Conservation (phyloP, 2,329 filamentous ascomycete genomes). For the Microcyclospora tardicrescens region DNA sequence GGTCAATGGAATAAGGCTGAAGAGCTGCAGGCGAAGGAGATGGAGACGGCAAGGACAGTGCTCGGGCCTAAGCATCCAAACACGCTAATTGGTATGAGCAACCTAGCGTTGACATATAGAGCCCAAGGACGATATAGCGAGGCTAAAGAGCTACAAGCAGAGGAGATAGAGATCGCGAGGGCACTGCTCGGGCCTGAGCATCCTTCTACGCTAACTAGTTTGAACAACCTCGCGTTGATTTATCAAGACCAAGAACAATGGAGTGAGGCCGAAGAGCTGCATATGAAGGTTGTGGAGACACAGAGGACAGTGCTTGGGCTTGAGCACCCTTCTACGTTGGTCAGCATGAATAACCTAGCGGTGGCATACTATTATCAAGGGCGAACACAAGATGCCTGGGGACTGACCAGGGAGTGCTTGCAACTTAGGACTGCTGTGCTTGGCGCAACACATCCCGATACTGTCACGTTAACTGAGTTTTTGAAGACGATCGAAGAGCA, state of each 20-base stretch:
- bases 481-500: too few species aligned
- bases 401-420: too few species aligned
- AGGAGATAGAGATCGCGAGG: too few species aligned
- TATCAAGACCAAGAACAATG: background rate
- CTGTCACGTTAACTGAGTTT: too few species aligned
- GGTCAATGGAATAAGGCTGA: slow-evolving; percentile 3
- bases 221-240: slow-evolving; percentile 2
- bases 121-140: slow-evolving; percentile 2
- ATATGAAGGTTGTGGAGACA: too few species aligned
- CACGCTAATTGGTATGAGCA: slow-evolving; percentile 4
- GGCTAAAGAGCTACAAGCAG: slow-evolving; percentile 4
- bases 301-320: slow-evolving; percentile 2
- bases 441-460: too few species aligned
- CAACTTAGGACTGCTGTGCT: too few species aligned
- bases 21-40: background rate
- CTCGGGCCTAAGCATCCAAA: slow-evolving; percentile 4
- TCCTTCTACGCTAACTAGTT: slow-evolving; percentile 4
- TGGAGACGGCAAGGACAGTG: background rate
- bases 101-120: slow-evolving; percentile 2
- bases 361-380: too few species aligned
- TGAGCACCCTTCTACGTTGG: slow-evolving; percentile 5
- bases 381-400: too few species aligned
- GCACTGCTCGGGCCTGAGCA: slow-evolving; percentile 4
- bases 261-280: slow-evolving; percentile 3
- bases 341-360: slow-evolving; percentile 4